phyloP scores from a whole-genome alignment of 192 early-diverging fungal species.

The Backusella tuberculispora region DNA sequence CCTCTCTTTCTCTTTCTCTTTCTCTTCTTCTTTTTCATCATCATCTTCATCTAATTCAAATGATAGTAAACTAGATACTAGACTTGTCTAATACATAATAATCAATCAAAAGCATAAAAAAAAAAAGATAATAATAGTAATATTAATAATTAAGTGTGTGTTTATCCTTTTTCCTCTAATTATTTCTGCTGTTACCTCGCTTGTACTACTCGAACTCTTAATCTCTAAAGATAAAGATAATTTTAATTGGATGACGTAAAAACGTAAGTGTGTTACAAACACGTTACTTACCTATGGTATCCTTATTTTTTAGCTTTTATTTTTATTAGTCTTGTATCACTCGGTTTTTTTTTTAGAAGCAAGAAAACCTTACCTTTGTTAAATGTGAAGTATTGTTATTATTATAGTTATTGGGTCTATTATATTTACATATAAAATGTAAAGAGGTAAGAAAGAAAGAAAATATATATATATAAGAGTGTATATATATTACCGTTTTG shows the following conservation, averaged over 20 bases:
- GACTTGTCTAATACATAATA: neutral
- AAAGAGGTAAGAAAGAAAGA: neutral
- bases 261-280: conserved; percentile 8
- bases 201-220: neutral
- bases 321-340: conserved; percentile 11
- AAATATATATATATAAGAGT: neutral
- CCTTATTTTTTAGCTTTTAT: neutral
- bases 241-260: neutral
- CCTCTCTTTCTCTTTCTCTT: conserved; percentile 15
- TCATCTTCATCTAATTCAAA: conserved; percentile 10
- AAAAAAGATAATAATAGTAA: neutral
- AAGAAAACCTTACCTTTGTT: neutral
- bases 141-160: neutral
- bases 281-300: conserved; percentile 15
- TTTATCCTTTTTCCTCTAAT: neutral
- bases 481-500: neutral
- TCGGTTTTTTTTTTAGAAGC: neutral
- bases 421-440: neutral
- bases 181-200: neutral
- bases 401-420: too few species aligned
- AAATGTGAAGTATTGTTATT: neutral
- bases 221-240: neutral
- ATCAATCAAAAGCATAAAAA: too few species aligned
- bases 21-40: conserved; percentile 22
- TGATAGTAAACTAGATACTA: conserved; percentile 12